These are phyloP conservation scores for Trametes coccinea DNA, from an alignment of 768 basidiomycete species.

Conservation along the genomic window DNA sequence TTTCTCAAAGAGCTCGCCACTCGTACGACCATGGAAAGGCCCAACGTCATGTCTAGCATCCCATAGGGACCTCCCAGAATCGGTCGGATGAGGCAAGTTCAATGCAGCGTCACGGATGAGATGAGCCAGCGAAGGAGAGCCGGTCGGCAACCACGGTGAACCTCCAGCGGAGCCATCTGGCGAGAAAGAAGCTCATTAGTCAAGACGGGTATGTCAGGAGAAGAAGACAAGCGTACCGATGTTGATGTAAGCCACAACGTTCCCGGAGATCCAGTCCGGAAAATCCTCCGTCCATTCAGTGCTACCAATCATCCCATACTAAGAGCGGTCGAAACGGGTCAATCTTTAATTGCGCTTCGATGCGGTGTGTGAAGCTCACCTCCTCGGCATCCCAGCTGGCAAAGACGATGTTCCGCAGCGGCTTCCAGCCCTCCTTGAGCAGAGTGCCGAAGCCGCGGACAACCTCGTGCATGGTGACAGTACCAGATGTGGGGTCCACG, in stretches of 20 bases:
- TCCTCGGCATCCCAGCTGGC: conserved; percentile 84
- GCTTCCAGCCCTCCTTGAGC: conserved; percentile 78
- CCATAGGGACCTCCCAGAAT: conserved; percentile 68
- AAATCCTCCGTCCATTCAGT: conserved; percentile 97
- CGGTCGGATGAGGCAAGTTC: conserved; percentile 72
- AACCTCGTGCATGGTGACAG: conserved; percentile 75
- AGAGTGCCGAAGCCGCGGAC: conserved; percentile 73
- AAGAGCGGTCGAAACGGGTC: too few relatives aligned
- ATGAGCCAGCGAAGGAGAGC: conserved; percentile 82
- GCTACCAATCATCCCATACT: conserved; percentile 59
- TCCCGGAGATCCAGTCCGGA: conserved; percentile 69
- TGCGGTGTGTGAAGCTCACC: conserved; percentile 32
- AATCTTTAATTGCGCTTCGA: too few relatives aligned
- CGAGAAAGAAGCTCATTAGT: too few relatives aligned
- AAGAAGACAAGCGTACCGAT: conserved; percentile 35
- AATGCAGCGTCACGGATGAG: conserved; percentile 68
- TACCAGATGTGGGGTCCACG: conserved; percentile 78
- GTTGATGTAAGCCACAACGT: conserved; percentile 88
- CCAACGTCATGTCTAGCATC: conserved; percentile 69
- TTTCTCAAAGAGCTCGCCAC: too few relatives aligned
- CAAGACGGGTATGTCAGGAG: too few relatives aligned
- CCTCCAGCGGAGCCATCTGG: conserved; percentile 7
- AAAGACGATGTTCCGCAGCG: conserved; percentile 72
- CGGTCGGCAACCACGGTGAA: conserved; percentile 45
- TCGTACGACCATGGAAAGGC: conserved; percentile 40